Base-by-base conservation (phyloP, 2,329 filamentous ascomycete species). In the Alternaria arbusti region DNA sequence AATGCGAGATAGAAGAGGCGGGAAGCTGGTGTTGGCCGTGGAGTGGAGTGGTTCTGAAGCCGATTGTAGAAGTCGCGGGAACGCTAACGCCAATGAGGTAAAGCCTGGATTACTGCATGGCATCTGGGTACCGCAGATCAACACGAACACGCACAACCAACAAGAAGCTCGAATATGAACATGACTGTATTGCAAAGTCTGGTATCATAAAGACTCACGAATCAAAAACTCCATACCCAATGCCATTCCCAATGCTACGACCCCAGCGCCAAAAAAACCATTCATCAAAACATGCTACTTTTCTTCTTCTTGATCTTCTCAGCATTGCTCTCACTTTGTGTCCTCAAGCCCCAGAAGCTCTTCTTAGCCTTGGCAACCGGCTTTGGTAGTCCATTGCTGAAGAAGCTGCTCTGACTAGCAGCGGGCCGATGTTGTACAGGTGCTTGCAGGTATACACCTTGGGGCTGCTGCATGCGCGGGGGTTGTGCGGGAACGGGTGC, bases 221-320 rank as follows among this genome's bases (percentile, higher is more conserved):
- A 10, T 13, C 15, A n/a, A 22, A 55, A 40, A 52, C 49, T 52
- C 49, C 49, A 52, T 52, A 40, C 20, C 9, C 20, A 52, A 59
- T 52, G 50, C 57, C 23, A 17, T 23, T 5, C 45, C 59, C 40
- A 56, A 61, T 43, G 67, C 65, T 26, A 17, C 22, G 36, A 36
- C 65, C 44, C 52, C 47, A 22, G 57, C 49, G 12, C 36, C 36
- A 26, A 57, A 63, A 51, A 59, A 28, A 23, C n/a, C n/a, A 30
- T 23, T 11, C 8, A 46, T 69, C 72, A 83, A 70, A 82, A 83
- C 77, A 83, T 80, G 50, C 80, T 78, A 64, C 81, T 82, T 60
- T 79, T 74, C 70, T 83, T 83, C 74, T 83, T 83, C 59, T 72
- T 74, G 64, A 83, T 65, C 57, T 78, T 80, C 43, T 69, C 76